Conservation (phyloP, 2,329 filamentous ascomycete species). For the Thermomyces lanuginosus region DNA sequence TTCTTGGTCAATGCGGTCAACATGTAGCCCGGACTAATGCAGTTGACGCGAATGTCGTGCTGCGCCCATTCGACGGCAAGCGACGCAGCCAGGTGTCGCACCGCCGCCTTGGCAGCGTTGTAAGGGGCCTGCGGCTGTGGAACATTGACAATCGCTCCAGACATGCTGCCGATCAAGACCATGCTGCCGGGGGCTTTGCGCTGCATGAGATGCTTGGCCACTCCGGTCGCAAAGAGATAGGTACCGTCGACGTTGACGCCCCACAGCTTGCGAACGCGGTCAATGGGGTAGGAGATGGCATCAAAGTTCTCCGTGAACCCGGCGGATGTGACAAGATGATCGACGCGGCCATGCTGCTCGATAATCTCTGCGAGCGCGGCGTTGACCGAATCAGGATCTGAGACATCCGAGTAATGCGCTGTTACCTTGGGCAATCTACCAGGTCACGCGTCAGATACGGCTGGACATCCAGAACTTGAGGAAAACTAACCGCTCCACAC, state of each 20-base stretch:
- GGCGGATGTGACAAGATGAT: slow-evolving; percentile 86
- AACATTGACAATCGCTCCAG: slow-evolving; percentile 81
- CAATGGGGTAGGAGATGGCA: slow-evolving; percentile 75
- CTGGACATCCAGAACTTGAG: neutral
- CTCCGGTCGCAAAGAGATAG: slow-evolving; percentile 68
- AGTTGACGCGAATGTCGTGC: slow-evolving; percentile 80
- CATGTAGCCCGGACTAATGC: slow-evolving; percentile 94
- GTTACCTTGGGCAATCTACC: slow-evolving; percentile 62
- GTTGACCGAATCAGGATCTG: slow-evolving; percentile 62
- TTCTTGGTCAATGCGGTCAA: slow-evolving; percentile 81
- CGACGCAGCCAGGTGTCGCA: slow-evolving; percentile 72
- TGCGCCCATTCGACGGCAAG: slow-evolving; percentile 89
- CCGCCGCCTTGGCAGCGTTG: slow-evolving; percentile 83
- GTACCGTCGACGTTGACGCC: slow-evolving; percentile 86
- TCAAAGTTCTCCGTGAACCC: slow-evolving; percentile 95
- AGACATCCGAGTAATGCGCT: slow-evolving; percentile 78
- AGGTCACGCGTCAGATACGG: neutral
- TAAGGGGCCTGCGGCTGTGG: slow-evolving; percentile 88
- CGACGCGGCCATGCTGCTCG: slow-evolving; percentile 60
- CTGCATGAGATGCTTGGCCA: slow-evolving; percentile 79
- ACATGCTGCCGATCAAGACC: slow-evolving; percentile 93
- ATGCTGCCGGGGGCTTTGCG: slow-evolving; percentile 66
- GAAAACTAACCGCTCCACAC: slow-evolving; percentile 43
- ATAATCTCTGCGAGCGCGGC: slow-evolving; percentile 55
- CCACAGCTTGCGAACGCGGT: slow-evolving; percentile 87